Conservation (phyloP, 768 basidiomycete species). For the Stropharia rugosoannulata region DNA sequence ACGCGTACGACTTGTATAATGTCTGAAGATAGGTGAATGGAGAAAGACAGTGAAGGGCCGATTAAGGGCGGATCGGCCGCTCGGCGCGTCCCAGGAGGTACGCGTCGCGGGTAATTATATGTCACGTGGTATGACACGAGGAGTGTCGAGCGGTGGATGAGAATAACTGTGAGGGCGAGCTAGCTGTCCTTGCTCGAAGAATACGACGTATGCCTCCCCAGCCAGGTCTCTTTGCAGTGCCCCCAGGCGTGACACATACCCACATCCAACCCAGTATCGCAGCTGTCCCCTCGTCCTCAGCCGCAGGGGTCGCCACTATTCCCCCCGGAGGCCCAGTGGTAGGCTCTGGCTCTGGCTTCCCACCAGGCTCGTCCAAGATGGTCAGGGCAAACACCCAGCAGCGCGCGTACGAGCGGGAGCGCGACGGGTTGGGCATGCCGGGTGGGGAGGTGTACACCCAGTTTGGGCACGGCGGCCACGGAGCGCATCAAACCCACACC, state of each 20-base stretch:
- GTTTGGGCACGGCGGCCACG: constrained; percentile 2
- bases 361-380: constrained; percentile 1
- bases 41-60: no score
- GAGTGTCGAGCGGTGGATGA: not conserved
- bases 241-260: constrained; percentile 42
- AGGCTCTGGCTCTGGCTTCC: constrained; percentile 4
- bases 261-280: constrained; percentile 15
- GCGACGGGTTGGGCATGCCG: not conserved
- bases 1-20: no score
- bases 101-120: not conserved
- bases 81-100: not conserved
- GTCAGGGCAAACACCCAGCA: not conserved
- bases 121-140: constrained; percentile 3
- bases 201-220: constrained; percentile 57
- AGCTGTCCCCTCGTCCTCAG: constrained; percentile 9
- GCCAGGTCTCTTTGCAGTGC: constrained; percentile 64
- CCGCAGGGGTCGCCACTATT: not conserved
- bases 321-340: constrained; percentile 13
- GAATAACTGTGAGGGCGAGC: not conserved
- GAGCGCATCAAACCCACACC: constrained; percentile 6
- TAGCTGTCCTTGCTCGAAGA: not conserved
- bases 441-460: constrained; percentile 3
- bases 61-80: not conserved
- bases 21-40: no score
- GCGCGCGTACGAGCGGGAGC: not conserved